A percentile compares a stretch with the other conserved stretches of the same genome.
These are phyloP conservation scores for Pisolithus thermaeus DNA, from an alignment of 1,284 basidiomycete genomes.

Conservation along the genomic window DNA sequence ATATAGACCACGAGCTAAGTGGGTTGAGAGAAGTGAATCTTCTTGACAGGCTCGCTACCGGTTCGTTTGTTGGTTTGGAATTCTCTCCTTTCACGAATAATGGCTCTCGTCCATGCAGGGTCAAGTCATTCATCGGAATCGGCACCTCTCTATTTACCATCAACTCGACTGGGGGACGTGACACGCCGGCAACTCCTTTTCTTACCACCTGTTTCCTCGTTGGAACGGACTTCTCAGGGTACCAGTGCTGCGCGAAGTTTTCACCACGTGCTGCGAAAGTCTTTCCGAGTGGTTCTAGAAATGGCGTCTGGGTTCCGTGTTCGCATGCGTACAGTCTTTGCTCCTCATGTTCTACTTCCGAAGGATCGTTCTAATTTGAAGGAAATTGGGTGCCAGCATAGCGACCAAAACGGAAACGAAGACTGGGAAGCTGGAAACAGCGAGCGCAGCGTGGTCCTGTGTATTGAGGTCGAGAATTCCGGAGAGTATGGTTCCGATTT, in stretches of 20 bases:
- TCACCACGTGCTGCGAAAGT: slow-evolving; percentile 71
- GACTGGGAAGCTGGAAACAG: slow-evolving; percentile 68
- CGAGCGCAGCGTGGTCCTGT: slow-evolving; percentile 79
- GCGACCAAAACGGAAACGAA: slow-evolving; percentile 32
- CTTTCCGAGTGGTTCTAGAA: slow-evolving; percentile 72
- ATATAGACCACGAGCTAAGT: slow-evolving; percentile 35
- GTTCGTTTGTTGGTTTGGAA: slow-evolving; percentile 29
- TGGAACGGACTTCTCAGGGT: slow-evolving; percentile 36
- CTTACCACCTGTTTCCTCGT: slow-evolving; percentile 44
- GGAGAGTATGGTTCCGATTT: slow-evolving; percentile 48
- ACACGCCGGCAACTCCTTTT: slow-evolving; percentile 60
- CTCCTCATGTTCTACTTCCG: slow-evolving; percentile 69
- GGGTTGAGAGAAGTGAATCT: slow-evolving; percentile 79
- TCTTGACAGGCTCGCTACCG: slow-evolving; percentile 56
- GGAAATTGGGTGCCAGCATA: slow-evolving; percentile 22
- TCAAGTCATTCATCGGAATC: slow-evolving; percentile 39
- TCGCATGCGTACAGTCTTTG: slow-evolving; percentile 83
- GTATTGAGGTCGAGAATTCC: slow-evolving; percentile 80
- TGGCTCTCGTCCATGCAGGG: slow-evolving; percentile 28
- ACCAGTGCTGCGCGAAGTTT: slow-evolving; percentile 38
- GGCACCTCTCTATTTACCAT: slow-evolving; percentile 45
- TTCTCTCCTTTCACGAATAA: background rate
- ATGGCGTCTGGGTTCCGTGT: slow-evolving; percentile 80
- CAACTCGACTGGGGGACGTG: slow-evolving; percentile 57
- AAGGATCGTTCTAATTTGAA: slow-evolving; percentile 12